Percentiles rank a stretch among this genome's conserved stretches.
phyloP scores from a whole-genome alignment of 192 early-diverging fungal genomes.

The Rhizophagus sp. region DNA sequence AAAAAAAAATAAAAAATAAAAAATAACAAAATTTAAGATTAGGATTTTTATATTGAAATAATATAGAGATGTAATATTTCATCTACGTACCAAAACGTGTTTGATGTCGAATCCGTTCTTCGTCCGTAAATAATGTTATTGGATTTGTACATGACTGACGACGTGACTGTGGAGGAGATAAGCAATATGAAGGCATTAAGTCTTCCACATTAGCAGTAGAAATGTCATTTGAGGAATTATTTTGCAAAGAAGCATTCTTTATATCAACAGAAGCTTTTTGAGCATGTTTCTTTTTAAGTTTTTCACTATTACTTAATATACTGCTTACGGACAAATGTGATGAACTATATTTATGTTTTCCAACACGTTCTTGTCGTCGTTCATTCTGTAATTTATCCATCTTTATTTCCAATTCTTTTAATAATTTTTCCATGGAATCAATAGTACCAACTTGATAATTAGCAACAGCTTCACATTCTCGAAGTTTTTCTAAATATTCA shows the following conservation, averaged over 20 bases:
- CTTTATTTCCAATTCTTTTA: constrained; percentile 23
- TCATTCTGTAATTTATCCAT: constrained; percentile 23
- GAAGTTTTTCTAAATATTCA: constrained; percentile 24
- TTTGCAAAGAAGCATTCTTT: background rate
- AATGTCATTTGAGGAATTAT: background rate
- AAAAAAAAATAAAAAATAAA: too few species aligned
- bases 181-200: constrained; percentile 11
- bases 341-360: constrained; percentile 1
- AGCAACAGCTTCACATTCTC: constrained; percentile 22
- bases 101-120: constrained; percentile 29
- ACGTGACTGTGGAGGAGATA: constrained; percentile 28
- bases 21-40: background rate
- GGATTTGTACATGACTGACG: constrained; percentile 24
- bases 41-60: too few species aligned
- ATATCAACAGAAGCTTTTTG: background rate
- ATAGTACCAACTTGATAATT: constrained; percentile 20
- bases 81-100: constrained; percentile 6
- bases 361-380: background rate
- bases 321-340: background rate
- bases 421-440: constrained; percentile 25
- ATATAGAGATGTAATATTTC: too few species aligned
- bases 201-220: background rate
- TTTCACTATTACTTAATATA: background rate
- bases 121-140: constrained; percentile 29
- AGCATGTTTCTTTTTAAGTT: background rate